Evolutionary conservation across 2,329 filamentous ascomycete species (phyloP), one percentile per base, ranked within the genome.

Genomic region (Penicillium griseofulvum): DNA sequence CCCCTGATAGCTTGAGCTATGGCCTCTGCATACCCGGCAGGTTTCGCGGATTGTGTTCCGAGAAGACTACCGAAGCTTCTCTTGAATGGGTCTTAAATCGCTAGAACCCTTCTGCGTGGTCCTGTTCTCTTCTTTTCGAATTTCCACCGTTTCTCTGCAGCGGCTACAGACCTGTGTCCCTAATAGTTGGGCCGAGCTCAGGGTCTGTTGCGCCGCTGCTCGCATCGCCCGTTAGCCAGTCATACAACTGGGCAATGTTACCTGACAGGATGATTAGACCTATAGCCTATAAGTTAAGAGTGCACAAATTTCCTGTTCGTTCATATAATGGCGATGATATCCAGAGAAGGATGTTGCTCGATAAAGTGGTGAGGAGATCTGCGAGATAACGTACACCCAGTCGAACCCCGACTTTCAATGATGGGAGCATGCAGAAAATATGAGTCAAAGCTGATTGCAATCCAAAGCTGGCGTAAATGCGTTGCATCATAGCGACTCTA

Each of bases 291-390:
- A 17, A n/a, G 24, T 22, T 48, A n/a, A 37, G 28, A 49, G 48
- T 39, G 47, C 37, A 60, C 57, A 56, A 47, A 50, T 31, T 22
- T 46, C 33, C 22, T 29, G 28, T 42, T 49, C 49, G 38, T 22
- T 49, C 43, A 39, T 37, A 22, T 34, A 45, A 38, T 55, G 41
- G 50, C 31, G 38, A 44, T 54, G 11, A 24, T 43, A 50, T 55
- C 58, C 60, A 60, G 42, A 60, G 60, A 64, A 57, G 58, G 56
- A 57, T 54, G 45, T 50, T 61, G 63, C 55, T 53, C 54, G 42
- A 62, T 22, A 47, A 28, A 37, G 41, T 37, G 26, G 22, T 39
- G 42, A 24, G n/a, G 12, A 22, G 43, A 29, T 17, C 33, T 34
- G 28, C 42, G 36, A 38, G 53, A 41, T 7, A 22, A 12, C 28